A percentile compares a stretch with the other conserved stretches of the same genome.
These are phyloP conservation scores for Phytophthora meadii DNA, from an alignment of 352 stramenopile genomes.

Conservation along the genomic window DNA sequence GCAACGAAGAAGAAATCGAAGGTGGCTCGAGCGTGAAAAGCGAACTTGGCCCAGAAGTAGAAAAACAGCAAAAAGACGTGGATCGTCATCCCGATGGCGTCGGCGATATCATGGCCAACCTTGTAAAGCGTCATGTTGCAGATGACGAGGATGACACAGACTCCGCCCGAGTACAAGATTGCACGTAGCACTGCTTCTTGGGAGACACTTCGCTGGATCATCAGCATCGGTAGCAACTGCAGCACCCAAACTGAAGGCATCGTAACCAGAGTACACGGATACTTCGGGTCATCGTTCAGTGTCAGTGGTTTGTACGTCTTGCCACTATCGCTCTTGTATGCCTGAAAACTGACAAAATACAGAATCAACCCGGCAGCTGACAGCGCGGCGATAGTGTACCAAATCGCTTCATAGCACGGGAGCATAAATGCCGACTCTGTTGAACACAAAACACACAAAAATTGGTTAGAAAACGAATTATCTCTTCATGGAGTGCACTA, in stretches of 20 bases:
- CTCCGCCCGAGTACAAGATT: conserved; percentile 70
- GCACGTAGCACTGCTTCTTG: conserved; percentile 74
- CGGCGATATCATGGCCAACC: conserved; percentile 51
- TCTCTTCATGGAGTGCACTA: too few species aligned
- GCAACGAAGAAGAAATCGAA: conserved; percentile 88
- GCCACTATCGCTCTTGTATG: conserved; percentile 29
- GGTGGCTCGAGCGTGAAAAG: conserved; percentile 73
- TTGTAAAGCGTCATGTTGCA: conserved; percentile 69
- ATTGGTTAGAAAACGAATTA: too few species aligned
- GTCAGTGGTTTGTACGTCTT: conserved; percentile 24
- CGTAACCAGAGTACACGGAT: conserved; percentile 63
- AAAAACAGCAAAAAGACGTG: conserved; percentile 67
- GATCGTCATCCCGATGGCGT: conserved; percentile 60
- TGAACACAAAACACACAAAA: conserved; percentile 2
- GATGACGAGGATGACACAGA: conserved; percentile 65
- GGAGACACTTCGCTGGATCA: conserved; percentile 86
- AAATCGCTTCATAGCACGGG: conserved; percentile 87
- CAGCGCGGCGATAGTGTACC: conserved; percentile 79
- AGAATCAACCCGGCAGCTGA: conserved; percentile 59
- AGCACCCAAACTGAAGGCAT: conserved; percentile 79
- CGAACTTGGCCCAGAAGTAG: conserved; percentile 86
- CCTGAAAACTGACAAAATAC: conserved; percentile 60
- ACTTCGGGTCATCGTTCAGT: conserved; percentile 34
- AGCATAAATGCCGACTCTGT: conserved; percentile 87
- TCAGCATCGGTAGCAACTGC: conserved; percentile 84